Evolutionary conservation across 129 eudicot species (phyloP), one percentile per base, ranked within the genome.

Genomic region (Tagetes erecta): DNA sequence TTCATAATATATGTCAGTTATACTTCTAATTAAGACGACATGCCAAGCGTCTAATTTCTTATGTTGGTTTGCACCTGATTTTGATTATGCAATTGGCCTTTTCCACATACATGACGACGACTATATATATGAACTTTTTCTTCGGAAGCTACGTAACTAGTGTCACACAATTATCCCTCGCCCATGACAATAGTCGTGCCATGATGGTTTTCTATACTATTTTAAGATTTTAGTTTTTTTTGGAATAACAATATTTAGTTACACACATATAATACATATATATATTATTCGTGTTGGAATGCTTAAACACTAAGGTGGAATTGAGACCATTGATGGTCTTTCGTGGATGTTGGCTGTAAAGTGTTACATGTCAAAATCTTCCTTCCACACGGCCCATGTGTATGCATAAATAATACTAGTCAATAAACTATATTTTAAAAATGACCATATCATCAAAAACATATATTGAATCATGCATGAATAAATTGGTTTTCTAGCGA

Each of bases 301-400:
- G 56, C 80, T 76, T 67, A 76, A 67, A 67, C 74, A 67, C 80
- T 55, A 76, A 76, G 80, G 68, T 55, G 67, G 58, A 76, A 76
- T 35, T 5, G 68, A 67, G 80, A 76, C 80, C 80, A 66, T 66
- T 50, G 80, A 76, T 66, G 66, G 74, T 76, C 74, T 57, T 76
- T 76, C 49, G 33, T 67, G 67, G 67, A 76, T 76, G 57, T 76
- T 67, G 47, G 80, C 68, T 76, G 80, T 76, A 76, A 76, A 67
- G 80, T 55, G 73, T 56, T 55, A 0, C n/a, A 67, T 41, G 46
- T 76, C 68, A 67, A 55, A 59, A 71, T 71, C 78, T 71, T 64
- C 67, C 82, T 63, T 71, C 78, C 77, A 60, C 82, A 78, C 72
- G 45, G 72, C 71, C 76, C 82, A 70, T 70, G 82, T 78, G 76